These are phyloP conservation scores for Evernia prunastri DNA, from an alignment of 495 filamentous ascomycete species.

Conservation along the genomic window DNA sequence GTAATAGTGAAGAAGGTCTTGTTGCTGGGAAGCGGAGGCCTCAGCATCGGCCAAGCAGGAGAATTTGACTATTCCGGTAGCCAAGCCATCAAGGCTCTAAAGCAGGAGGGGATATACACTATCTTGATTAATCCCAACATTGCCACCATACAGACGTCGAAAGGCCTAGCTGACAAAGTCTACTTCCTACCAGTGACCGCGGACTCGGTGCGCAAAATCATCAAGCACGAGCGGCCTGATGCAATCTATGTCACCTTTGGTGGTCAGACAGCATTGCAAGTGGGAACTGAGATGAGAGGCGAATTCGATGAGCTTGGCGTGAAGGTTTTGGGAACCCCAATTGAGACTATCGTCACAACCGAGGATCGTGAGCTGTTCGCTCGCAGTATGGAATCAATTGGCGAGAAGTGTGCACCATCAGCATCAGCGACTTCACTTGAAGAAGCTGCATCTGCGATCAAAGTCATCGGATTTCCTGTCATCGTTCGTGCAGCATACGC, in stretches of 20 bases:
- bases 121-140: conserved; percentile 98
- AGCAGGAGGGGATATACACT: conserved; percentile 92
- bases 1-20: conserved; percentile 93
- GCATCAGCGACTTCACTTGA: conserved; percentile 82
- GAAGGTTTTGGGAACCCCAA: conserved; percentile 89
- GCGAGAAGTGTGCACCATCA: conserved; percentile 96
- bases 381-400: conserved; percentile 95
- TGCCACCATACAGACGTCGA: conserved; percentile 96
- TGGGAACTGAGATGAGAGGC: conserved; percentile 93
- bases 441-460: conserved; percentile 75
- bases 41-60: conserved; percentile 96
- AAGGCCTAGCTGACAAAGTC: conserved; percentile 91
- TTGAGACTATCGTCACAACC: conserved; percentile 96
- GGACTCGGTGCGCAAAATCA: conserved; percentile 94
- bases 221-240: conserved; percentile 89
- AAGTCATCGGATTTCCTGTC: conserved; percentile 89
- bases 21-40: conserved; percentile 88
- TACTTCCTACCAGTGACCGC: conserved; percentile 96
- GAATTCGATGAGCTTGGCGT: conserved; percentile 89
- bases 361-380: conserved; percentile 97
- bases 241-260: conserved; percentile 97
- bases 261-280: conserved; percentile 89
- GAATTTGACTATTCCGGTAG: conserved; percentile 98
- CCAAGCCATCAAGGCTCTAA: conserved; percentile 89
- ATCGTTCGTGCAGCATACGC: conserved; percentile 97